Evolutionary conservation across 2,329 filamentous ascomycete species (phyloP), one percentile per base, ranked within the genome.

Genomic region (Chaetomium olivaceum): DNA sequence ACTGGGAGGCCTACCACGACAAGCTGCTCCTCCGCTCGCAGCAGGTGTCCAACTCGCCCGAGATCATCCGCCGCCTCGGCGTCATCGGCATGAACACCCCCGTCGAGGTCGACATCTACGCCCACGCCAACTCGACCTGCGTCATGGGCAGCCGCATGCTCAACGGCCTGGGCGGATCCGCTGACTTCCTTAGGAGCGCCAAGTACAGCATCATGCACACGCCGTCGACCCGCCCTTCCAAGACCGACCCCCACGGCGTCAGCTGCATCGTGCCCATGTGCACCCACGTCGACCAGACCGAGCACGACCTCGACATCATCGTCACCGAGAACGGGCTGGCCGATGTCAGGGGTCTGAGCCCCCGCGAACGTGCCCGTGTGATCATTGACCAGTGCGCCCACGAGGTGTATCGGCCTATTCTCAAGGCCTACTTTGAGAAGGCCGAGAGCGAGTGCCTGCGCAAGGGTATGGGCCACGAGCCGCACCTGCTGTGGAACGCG

Each of bases 161-260:
- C 67, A 94, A 94, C 81, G 91, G 91, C 12, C 87, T 95, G 7
- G 91, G 91, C 58, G 91, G 91, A 4, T 91, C 87, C 1, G 91
- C 91, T 61, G 91, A 95, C 75, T 95, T 95, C 84, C 81, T 95
- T 65, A 87, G 91, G 65, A 87, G 80, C 72, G 80, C 89, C 67
- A 94, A 94, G 79, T 93, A 96, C 84, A 89, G 86, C 73, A 96
- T 96, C 82, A 96, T 96, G 92, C 93, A 96, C 83, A 96, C 92
- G 0, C 93, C 92, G 1, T 91, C 87, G 23, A 89, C 90, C 1
- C 86, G 92, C 25, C 92, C 92, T 12, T 87, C 85, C 73, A 96
- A 95, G 84, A 89, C 85, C 16, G 92, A 96, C 76, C 91, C 91
- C 1, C 87, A 88, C 64, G 92, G 92, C 70, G 87, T 96, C 64